Evolutionary conservation across 805 yeast genomes (phyloP).

Genomic region (Metschnikowia continentalis): DNA sequence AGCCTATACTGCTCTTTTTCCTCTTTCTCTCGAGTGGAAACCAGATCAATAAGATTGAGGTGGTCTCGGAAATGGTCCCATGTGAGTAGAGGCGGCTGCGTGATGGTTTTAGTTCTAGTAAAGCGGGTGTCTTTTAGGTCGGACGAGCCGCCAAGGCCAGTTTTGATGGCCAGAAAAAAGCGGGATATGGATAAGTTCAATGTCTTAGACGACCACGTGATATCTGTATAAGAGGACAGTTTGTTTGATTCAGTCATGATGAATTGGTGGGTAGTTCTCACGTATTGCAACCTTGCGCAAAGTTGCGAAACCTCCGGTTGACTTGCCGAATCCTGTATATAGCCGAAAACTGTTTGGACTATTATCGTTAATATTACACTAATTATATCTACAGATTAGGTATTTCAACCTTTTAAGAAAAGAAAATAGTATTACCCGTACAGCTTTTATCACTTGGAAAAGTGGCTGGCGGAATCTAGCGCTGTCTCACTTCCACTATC

Average conservation of each 20-base stretch:
- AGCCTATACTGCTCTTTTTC: background rate
- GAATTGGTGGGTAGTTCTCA: background rate
- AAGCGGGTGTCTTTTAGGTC: background rate
- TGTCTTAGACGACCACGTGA: background rate
- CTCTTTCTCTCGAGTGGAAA: background rate
- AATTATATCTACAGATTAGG: background rate
- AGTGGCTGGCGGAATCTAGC: background rate
- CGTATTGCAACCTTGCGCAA: conserved; percentile 1
- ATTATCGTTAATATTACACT: background rate
- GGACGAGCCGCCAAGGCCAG: background rate
- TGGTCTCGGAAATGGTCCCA: background rate
- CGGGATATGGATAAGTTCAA: conserved; percentile 1
- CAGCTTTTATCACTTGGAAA: background rate
- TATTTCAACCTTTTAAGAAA: too few relatives aligned
- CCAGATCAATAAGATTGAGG: background rate
- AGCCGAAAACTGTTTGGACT: background rate
- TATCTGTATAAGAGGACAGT: background rate
- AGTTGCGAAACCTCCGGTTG: background rate
- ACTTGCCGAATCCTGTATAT: background rate
- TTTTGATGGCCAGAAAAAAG: background rate
- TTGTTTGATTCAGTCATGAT: background rate
- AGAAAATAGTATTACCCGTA: too few relatives aligned
- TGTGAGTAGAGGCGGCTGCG: conserved; percentile 5
- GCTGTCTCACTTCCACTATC: background rate
- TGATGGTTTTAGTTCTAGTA: background rate